Base-by-base conservation (phyloP, 2,329 filamentous ascomycete species). In the Apiospora phragmitis region DNA sequence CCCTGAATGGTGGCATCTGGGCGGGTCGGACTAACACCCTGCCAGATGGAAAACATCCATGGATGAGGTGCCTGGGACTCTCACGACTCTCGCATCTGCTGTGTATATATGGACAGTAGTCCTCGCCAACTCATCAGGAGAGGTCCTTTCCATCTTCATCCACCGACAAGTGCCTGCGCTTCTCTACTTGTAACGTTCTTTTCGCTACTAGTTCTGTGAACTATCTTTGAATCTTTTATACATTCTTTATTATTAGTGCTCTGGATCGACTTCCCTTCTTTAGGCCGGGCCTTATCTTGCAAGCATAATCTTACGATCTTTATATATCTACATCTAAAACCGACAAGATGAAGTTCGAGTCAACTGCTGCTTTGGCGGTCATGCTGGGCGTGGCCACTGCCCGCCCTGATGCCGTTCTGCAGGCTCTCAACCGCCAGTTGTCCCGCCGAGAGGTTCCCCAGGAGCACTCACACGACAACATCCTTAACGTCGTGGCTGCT, bases 401-500 rank as follows among this genome's bases (percentile, higher is more conserved):
- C 71, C 78, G 78, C 70, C 78, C 78, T 29, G 78, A 79, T 70
- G 77, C 77, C 55, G 73, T 78, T 42, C 47, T 45, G 7, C 21
- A 49, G 43, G 35, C 35, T 26, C 43, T 38, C 35, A 38, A 45
- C 35, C 65, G 65, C 16, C 45, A 18, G 4, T 6, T 68, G 26
- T 41, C 76, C 59, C 75, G 76, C 62, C 76, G 78, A 67, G 78
- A 79, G 73, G 78, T 80, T 70, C 78, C 78, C 74, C 78, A 80
- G 78, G 78, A 80, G 71, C 77, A 79, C 72, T 80, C 78, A 14
- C 78, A 80, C 72, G 74, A 79, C 69, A 71, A 76, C 70, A 77
- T 80, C 73, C 68, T 80, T 16, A 75, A 68, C 18, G 77, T 74
- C 24, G 78, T 79, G 65, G 73, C 74, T 38, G 70, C 70, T 16